Percentiles rank a stretch among this genome's conserved stretches.
Evolutionary conservation across 2,329 filamentous ascomycete genomes (phyloP).

Genomic region (Penicillium sp.): DNA sequence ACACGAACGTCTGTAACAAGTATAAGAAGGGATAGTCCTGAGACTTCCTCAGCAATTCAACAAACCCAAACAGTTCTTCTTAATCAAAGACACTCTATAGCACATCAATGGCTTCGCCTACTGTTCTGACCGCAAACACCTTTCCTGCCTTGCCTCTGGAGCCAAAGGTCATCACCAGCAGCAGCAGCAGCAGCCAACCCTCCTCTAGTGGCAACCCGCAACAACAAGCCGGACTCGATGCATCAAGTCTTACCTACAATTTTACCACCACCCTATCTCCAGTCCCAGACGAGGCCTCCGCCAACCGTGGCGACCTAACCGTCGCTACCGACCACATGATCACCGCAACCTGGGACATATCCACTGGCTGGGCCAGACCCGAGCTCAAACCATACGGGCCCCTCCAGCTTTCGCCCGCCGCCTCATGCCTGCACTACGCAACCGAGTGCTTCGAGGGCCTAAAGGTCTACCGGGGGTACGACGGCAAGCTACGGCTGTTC

Average conservation of each 20-base stretch:
- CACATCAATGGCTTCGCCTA: not conserved
- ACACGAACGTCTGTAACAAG: too few species aligned
- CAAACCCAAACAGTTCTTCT: not conserved
- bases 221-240: not conserved
- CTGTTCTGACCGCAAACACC: not conserved
- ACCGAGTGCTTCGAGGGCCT: conserved; percentile 90
- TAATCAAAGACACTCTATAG: not conserved
- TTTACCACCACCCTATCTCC: not conserved
- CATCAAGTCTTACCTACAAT: not conserved
- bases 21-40: not conserved
- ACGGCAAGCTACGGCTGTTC: conserved; percentile 77
- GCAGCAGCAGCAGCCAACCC: not conserved
- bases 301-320: not conserved
- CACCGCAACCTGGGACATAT: conserved; percentile 68
- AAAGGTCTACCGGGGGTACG: conserved; percentile 72
- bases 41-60: not conserved
- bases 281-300: not conserved
- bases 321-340: conserved; percentile 83
- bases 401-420: conserved; percentile 77
- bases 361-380: conserved; percentile 73
- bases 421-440: conserved; percentile 82
- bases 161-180: not conserved
- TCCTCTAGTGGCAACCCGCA: not conserved
- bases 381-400: conserved; percentile 78
- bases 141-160: not conserved